Conservation (phyloP, 352 stramenopile genomes). For the Pythium periplocum region DNA sequence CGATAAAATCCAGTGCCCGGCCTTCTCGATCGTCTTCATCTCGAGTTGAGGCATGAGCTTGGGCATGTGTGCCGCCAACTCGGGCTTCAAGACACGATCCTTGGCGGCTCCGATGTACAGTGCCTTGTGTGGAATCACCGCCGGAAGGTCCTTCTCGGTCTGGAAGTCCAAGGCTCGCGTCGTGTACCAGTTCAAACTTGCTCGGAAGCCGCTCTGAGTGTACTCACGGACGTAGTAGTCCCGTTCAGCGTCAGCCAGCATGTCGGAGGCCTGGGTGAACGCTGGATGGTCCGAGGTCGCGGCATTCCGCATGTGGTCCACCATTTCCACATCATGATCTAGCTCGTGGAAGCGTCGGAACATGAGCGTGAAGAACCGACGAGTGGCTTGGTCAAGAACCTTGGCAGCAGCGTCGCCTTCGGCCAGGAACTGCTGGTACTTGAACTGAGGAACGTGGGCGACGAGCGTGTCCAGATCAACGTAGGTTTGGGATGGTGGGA, state of each 20-base stretch:
- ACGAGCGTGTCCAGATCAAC: constrained; percentile 27
- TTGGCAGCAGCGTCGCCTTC: constrained; percentile 26
- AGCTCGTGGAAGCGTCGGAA: constrained; percentile 27
- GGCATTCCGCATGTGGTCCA: constrained; percentile 20
- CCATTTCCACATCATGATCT: constrained; percentile 13
- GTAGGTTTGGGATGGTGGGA: constrained; percentile 27
- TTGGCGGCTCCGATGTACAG: constrained; percentile 35
- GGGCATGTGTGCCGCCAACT: constrained; percentile 34
- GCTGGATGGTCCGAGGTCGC: constrained; percentile 21
- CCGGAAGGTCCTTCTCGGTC: constrained; percentile 25
- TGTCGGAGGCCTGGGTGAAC: constrained; percentile 28
- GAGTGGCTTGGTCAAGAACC: constrained; percentile 26
- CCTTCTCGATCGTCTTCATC: constrained; percentile 29
- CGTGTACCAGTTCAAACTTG: constrained; percentile 30
- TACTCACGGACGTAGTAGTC: constrained; percentile 42
- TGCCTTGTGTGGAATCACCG: constrained; percentile 29
- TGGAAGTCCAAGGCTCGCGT: constrained; percentile 41
- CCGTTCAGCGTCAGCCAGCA: constrained; percentile 40
- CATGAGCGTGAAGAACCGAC: constrained; percentile 28
- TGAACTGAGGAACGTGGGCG: constrained; percentile 26
- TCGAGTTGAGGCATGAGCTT: constrained; percentile 33
- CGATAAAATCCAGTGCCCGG: constrained; percentile 36
- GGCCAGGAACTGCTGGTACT: constrained; percentile 34
- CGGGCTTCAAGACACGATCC: constrained; percentile 41
- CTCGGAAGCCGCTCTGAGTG: constrained; percentile 30